A percentile compares a stretch with the other conserved stretches of the same genome.
Evolutionary conservation across 1,139 yeast species (phyloP).

Genomic region (Yamadazyma aaseri): DNA sequence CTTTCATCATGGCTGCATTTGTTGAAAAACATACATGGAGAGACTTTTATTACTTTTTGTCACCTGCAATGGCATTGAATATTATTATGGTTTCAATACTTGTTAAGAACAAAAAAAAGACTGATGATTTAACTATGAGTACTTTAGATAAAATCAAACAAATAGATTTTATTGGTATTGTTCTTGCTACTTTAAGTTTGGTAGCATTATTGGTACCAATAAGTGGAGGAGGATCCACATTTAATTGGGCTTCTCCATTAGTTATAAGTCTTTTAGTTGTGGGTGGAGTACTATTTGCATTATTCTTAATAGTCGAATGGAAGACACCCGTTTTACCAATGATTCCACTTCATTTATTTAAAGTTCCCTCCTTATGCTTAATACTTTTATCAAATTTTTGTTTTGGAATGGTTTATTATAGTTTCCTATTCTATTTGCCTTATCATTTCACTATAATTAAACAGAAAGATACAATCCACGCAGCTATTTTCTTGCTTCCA

Average conservation of each 20-base stretch:
- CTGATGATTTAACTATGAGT: constrained; percentile 21
- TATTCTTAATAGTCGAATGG: constrained; percentile 49
- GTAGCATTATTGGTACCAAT: constrained; percentile 47
- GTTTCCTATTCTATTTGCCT: constrained; percentile 48
- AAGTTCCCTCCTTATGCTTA: constrained; percentile 36
- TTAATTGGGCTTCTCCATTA: constrained; percentile 48
- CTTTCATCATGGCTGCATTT: constrained; percentile 52
- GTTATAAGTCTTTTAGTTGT: constrained; percentile 48
- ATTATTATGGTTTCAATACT: constrained; percentile 23
- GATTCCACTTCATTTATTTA: constrained; percentile 48
- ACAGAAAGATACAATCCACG: constrained; percentile 35
- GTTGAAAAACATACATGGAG: constrained; percentile 47
- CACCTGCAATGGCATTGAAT: constrained; percentile 36
- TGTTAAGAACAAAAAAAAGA: constrained; percentile 19
- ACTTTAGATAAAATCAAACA: constrained; percentile 33
- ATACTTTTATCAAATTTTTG: constrained; percentile 46
- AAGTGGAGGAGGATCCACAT: constrained; percentile 57
- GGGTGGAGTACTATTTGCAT: constrained; percentile 42
- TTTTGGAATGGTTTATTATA: constrained; percentile 50
- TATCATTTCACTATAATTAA: constrained; percentile 51
- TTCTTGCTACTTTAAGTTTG: constrained; percentile 43
- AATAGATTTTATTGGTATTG: constrained; percentile 52
- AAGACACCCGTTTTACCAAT: constrained; percentile 52
- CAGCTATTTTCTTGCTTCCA: constrained; percentile 44
- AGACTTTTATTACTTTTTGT: constrained; percentile 42